Percentiles rank a stretch among this genome's conserved stretches.
Evolutionary conservation across 495 filamentous ascomycete species (phyloP).

Genomic region (Aspergillus leporis): DNA sequence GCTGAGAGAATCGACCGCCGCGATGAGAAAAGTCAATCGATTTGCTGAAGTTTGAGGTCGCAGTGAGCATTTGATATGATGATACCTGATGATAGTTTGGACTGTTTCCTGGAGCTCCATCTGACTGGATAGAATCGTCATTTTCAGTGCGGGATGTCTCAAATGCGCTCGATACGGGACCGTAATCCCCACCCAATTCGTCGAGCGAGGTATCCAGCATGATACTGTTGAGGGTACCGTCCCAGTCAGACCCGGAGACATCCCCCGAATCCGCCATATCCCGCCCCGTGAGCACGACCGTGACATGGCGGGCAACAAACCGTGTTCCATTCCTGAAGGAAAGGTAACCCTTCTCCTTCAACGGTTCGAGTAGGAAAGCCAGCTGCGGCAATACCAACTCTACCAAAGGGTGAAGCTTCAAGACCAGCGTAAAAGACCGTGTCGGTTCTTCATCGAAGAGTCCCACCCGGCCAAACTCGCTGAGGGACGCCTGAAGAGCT

Average conservation of each 20-base stretch:
- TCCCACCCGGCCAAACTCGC: constrained; percentile 37
- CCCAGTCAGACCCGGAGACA: constrained; percentile 23
- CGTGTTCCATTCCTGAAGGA: constrained; percentile 53
- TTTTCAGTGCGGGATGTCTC: not conserved
- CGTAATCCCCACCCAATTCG: not conserved
- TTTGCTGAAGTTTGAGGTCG: constrained; percentile 41
- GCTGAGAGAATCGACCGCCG: constrained; percentile 30
- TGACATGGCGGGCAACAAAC: constrained; percentile 56
- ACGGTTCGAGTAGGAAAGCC: constrained; percentile 49
- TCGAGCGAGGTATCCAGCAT: constrained; percentile 54
- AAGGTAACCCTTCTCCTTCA: constrained; percentile 60
- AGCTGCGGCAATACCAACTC: constrained; percentile 49
- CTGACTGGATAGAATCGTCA: not conserved
- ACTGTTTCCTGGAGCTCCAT: not conserved
- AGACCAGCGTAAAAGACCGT: constrained; percentile 31
- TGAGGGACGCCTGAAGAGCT: not conserved
- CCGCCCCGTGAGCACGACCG: constrained; percentile 69
- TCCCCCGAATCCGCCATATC: constrained; percentile 53
- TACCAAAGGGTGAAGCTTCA: constrained; percentile 46
- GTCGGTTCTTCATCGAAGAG: constrained; percentile 53
- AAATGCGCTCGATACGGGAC: not conserved
- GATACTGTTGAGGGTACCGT: constrained; percentile 56
- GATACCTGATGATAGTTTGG: not conserved
- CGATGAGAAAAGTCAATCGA: constrained; percentile 36
- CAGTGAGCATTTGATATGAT: constrained; percentile 28